These are phyloP conservation scores for Globisporangium radiosum DNA, from an alignment of 352 stramenopile species.

Conservation along the genomic window DNA sequence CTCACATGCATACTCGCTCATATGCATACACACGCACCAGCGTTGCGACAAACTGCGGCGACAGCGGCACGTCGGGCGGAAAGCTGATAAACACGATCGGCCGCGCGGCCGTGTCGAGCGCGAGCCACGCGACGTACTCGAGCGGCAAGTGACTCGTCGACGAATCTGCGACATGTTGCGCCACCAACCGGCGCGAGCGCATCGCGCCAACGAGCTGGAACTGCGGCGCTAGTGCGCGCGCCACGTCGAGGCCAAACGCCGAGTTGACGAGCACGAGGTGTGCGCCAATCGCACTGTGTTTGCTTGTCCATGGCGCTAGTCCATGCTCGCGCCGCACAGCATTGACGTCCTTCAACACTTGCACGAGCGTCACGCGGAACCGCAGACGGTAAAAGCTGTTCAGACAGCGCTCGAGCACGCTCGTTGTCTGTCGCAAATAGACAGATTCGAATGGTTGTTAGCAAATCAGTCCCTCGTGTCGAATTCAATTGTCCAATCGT, in stretches of 20 bases:
- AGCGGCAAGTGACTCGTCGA: slow-evolving; percentile 19
- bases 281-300: slow-evolving; percentile 46
- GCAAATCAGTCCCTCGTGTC: no score
- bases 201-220: slow-evolving; percentile 73
- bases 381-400: slow-evolving; percentile 74
- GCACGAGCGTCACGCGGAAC: slow-evolving; percentile 57
- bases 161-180: no score
- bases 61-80: slow-evolving; percentile 32
- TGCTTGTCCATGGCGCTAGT: slow-evolving; percentile 39
- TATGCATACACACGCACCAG: slow-evolving; percentile 23
- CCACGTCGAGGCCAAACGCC: slow-evolving; percentile 75
- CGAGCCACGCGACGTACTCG: slow-evolving; percentile 31
- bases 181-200: slow-evolving; percentile 18
- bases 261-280: slow-evolving; percentile 77
- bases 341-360: slow-evolving; percentile 65
- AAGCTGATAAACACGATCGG: slow-evolving; percentile 62
- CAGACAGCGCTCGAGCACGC: slow-evolving; percentile 68
- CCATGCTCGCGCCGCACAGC: slow-evolving; percentile 41
- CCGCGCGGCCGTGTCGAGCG: slow-evolving; percentile 18
- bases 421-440: slow-evolving; percentile 34
- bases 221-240: slow-evolving; percentile 65
- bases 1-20: no score
- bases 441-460: slow-evolving; percentile 1
- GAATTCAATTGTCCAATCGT: no score
- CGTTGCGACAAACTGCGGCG: slow-evolving; percentile 44